Conservation (phyloP, 2,329 filamentous ascomycete species). For the Scedosporium minutisporum region DNA sequence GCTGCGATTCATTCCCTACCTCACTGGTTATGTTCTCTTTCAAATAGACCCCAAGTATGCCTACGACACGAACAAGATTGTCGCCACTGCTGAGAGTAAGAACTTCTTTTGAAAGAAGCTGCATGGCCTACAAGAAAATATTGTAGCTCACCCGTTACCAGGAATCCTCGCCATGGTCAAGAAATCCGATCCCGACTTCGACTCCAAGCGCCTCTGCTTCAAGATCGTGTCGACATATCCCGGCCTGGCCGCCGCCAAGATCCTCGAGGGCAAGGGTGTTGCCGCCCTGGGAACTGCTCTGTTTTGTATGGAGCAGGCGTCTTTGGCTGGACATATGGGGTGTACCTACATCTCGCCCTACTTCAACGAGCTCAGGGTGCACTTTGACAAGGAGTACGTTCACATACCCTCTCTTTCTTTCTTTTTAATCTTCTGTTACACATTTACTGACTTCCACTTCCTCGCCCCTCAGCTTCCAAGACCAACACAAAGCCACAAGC, state of each 20-base stretch:
- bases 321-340: conserved; percentile 44
- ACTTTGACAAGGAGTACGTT: conserved; percentile 41
- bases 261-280: conserved; percentile 43
- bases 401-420: background rate
- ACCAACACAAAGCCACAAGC: conserved; percentile 37
- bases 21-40: conserved; percentile 45
- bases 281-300: conserved; percentile 52
- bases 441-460: background rate
- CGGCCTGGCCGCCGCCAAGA: conserved; percentile 48
- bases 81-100: conserved; percentile 41
- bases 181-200: conserved; percentile 31
- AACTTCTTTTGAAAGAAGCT: background rate
- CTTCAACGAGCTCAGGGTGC: conserved; percentile 55
- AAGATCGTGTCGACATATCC: conserved; percentile 57
- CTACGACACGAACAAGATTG: conserved; percentile 37
- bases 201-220: conserved; percentile 44
- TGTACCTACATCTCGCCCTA: conserved; percentile 58
- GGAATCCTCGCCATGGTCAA: conserved; percentile 41
- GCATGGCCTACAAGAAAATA: background rate
- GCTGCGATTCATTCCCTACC: conserved; percentile 35
- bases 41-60: conserved; percentile 49
- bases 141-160: conserved; percentile 15
- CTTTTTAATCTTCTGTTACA: background rate
- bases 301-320: conserved; percentile 52
- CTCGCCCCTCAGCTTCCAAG: conserved; percentile 28